Percentiles rank a stretch among this genome's conserved stretches.
These are phyloP conservation scores for Furcasterigmium sp. DNA, from an alignment of 2,329 filamentous ascomycete species.

Conservation along the genomic window DNA sequence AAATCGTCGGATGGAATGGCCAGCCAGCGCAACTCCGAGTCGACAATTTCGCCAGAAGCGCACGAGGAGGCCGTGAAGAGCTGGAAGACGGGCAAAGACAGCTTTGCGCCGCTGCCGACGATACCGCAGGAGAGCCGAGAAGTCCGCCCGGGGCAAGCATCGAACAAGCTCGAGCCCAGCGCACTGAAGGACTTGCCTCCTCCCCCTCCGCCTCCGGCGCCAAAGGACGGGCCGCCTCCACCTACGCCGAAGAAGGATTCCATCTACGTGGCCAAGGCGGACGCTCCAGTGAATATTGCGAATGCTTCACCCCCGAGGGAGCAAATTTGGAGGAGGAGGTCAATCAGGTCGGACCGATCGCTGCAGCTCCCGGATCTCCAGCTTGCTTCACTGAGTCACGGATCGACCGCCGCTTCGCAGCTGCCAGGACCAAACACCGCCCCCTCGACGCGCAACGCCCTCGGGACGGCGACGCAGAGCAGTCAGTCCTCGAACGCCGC, in stretches of 20 bases:
- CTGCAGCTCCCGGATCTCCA: constrained; percentile 43
- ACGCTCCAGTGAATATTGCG: constrained; percentile 9
- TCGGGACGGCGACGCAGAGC: not conserved
- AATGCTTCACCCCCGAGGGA: constrained; percentile 21
- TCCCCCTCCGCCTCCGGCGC: constrained; percentile 3
- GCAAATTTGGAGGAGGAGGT: constrained; percentile 45
- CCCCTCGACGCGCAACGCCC: not conserved
- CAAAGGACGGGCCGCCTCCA: constrained; percentile 1
- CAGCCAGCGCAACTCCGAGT: constrained; percentile 18
- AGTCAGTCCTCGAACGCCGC: not conserved
- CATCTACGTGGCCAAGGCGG: constrained; percentile 9
- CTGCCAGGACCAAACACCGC: constrained; percentile 4
- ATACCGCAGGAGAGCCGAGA: constrained; percentile 5
- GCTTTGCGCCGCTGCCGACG: constrained; percentile 1
- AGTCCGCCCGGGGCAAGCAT: not conserved
- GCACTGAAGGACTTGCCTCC: constrained; percentile 8
- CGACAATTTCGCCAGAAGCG: not conserved
- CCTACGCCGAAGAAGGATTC: constrained; percentile 9
- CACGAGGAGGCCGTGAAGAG: not conserved
- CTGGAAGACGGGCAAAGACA: constrained; percentile 6
- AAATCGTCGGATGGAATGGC: constrained; percentile 33
- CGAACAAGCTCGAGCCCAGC: not conserved
- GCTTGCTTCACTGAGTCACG: constrained; percentile 38
- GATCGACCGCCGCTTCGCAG: constrained; percentile 38
- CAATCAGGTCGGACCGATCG: constrained; percentile 40